These are phyloP conservation scores for Mycena polygramma DNA, from an alignment of 768 basidiomycete genomes.

Conservation along the genomic window DNA sequence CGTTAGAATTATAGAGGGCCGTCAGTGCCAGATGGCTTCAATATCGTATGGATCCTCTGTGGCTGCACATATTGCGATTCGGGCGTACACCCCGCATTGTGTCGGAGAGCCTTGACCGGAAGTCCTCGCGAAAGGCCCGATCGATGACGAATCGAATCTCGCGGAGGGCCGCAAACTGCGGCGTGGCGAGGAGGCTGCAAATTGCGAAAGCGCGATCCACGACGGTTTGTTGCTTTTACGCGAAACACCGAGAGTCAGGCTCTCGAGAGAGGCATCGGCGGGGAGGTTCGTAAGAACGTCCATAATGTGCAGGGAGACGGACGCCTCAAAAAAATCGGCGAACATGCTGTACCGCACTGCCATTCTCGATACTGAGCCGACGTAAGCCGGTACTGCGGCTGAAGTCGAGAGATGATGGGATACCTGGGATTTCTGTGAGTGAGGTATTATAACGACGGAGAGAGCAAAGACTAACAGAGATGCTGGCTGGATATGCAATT, in stretches of 20 bases:
- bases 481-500: background rate
- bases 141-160: constrained; percentile 10
- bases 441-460: too few species aligned
- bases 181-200: background rate
- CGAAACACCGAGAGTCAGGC: background rate
- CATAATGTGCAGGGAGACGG: background rate
- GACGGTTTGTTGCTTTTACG: background rate
- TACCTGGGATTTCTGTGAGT: background rate
- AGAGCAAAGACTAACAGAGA: background rate
- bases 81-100: background rate
- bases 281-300: background rate
- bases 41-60: background rate
- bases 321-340: background rate
- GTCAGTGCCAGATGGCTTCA: background rate
- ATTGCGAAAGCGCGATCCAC: background rate
- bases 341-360: background rate
- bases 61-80: background rate
- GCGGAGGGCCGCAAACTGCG: background rate
- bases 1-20: background rate
- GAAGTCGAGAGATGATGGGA: background rate
- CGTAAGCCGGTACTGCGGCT: background rate
- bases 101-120: background rate
- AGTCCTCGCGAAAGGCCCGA: background rate
- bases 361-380: background rate
- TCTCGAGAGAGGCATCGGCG: background rate